phyloP scores from a whole-genome alignment of 768 basidiomycete species.

The Mycena haematopus region DNA sequence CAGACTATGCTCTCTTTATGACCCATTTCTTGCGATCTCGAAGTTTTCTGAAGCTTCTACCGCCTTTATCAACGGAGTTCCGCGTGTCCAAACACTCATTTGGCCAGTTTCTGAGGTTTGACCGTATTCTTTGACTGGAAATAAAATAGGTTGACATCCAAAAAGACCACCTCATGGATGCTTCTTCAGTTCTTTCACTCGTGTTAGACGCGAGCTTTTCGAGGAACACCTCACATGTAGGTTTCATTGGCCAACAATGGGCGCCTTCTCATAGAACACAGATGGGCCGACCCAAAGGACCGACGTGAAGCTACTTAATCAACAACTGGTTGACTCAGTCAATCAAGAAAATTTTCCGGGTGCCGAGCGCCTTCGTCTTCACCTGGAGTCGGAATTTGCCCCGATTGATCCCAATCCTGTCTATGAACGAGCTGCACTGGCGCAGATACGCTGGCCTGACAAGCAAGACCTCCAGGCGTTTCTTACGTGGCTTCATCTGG shows the following conservation, averaged over 20 bases:
- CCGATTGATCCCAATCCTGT: constrained; percentile 17
- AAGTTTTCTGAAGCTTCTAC: neutral
- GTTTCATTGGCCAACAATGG: neutral
- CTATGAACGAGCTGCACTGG: constrained; percentile 29
- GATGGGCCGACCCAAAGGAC: neutral
- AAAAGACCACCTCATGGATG: neutral
- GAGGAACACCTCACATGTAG: neutral
- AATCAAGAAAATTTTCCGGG: constrained; percentile 14
- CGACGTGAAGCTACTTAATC: neutral
- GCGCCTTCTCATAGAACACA: neutral
- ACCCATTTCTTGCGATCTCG: constrained; percentile 6
- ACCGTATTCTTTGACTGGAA: neutral
- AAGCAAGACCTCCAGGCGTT: constrained; percentile 16
- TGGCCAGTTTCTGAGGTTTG: neutral
- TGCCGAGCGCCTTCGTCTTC: constrained; percentile 23
- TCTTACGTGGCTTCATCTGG: constrained; percentile 23
- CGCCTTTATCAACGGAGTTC: neutral
- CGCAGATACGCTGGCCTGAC: constrained; percentile 9
- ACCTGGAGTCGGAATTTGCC: constrained; percentile 1
- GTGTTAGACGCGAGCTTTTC: neutral
- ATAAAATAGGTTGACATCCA: neutral
- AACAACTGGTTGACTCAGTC: constrained; percentile 13
- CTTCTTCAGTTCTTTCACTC: neutral
- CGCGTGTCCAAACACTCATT: neutral
- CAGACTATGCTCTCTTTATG: constrained; percentile 12